Base-by-base conservation (phyloP, 2,329 filamentous ascomycete species). In the Claviceps arundinis region DNA sequence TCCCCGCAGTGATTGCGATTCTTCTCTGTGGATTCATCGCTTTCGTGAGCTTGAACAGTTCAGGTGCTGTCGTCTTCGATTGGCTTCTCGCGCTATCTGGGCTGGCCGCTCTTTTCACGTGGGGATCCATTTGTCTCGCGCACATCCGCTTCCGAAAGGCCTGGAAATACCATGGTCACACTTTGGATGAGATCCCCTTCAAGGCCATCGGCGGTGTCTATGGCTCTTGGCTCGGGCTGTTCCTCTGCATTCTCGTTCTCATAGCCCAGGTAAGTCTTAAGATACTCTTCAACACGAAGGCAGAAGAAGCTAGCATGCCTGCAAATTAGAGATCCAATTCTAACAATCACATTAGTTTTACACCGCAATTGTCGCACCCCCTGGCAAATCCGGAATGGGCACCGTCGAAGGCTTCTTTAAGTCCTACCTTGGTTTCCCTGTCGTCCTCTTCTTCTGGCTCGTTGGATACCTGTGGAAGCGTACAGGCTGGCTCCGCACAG, bases 101-200 rank as follows among this genome's bases (percentile, higher is more conserved):
- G 56, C 73, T 84, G 5, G 74, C 75, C 16, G 74, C 77, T 48
- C 74, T 84, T 54, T 83, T 82, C 64, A 78, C 79, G 37, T 85
- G 80, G 80, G 79, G 74, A 42, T 80, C 75, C 50, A 80, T 85
- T 59, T 82, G 78, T 62, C 61, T 81, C 16, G 74, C 77, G 3
- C 81, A 84, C 61, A 81, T 84, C 61, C 79, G 81, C 48, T 84
- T 83, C 73, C 78, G 81, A 47, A 60, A 62, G 19, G 81, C 78
- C 2, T 84, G 80, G 81, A 66, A 64, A 48, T 64, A 68, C 37
- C 74, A 83, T 55, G 81, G 81, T 41, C 80, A 78, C 64, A 74
- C 71, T 11, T 63, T 84, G 7, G 79, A 84, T 50, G 82, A 86
- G 65, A 74, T 87, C n/a, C 78, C 82, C 1, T 87, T 82, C 70